These are phyloP conservation scores for Halocafeteria seosinensis DNA, from an alignment of 108 stramenopile species.

Conservation along the genomic window DNA sequence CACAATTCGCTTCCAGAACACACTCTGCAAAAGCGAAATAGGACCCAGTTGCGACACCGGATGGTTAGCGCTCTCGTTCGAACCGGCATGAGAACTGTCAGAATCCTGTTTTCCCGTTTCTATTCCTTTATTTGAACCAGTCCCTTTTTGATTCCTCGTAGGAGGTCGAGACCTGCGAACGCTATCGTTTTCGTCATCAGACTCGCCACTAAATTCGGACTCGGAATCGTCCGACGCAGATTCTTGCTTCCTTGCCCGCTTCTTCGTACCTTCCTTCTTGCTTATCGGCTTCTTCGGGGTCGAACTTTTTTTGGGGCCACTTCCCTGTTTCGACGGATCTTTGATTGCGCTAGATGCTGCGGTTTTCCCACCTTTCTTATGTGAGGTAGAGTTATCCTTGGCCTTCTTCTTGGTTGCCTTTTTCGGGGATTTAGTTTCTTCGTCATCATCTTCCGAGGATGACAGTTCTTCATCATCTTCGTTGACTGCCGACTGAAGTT, in stretches of 20 bases:
- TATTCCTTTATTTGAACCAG: neutral
- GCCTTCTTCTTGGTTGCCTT: neutral
- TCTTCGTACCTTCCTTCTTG: neutral
- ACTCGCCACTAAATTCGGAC: constrained; percentile 4
- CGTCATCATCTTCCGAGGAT: neutral
- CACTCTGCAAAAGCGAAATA: neutral
- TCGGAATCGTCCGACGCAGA: no score
- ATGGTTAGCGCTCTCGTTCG: neutral
- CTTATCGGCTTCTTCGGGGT: neutral
- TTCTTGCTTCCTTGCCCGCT: neutral
- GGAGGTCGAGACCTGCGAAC: no score
- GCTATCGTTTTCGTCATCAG: constrained; percentile 5
- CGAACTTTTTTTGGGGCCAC: neutral
- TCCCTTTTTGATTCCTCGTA: no score
- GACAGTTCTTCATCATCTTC: neutral
- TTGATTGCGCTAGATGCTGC: no score
- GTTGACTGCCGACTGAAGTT: no score
- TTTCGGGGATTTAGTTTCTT: neutral
- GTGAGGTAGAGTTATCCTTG: neutral
- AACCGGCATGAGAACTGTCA: neutral
- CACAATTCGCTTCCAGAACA: constrained; percentile 9
- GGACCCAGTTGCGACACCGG: neutral
- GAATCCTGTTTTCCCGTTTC: neutral
- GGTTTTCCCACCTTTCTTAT: neutral
- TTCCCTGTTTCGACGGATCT: no score